Conservation (phyloP, 345 rosid genomes). For the Salix brachista region DNA sequence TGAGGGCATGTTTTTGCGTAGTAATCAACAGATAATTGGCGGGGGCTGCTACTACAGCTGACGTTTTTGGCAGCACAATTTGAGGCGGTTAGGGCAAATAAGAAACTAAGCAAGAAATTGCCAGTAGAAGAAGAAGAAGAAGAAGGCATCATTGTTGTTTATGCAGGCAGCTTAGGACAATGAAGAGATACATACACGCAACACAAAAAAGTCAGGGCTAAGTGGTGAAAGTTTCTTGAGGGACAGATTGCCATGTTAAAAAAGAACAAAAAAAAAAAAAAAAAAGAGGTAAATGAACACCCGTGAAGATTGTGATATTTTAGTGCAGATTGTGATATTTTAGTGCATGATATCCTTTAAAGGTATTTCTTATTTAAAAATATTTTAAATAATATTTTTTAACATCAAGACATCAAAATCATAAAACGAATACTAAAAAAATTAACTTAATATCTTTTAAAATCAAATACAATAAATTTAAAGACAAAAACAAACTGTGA, state of each 20-base stretch:
- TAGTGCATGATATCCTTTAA: too few species aligned
- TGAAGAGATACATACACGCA: neutral
- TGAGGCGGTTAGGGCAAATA: slow-evolving; percentile 13
- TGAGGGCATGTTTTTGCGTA: slow-evolving; percentile 74
- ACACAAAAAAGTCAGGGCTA: neutral
- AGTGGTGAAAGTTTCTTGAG: slow-evolving; percentile 7
- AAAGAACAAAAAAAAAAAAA: neutral
- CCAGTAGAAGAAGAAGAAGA: slow-evolving; percentile 25
- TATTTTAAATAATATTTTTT: too few species aligned
- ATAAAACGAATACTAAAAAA: too few species aligned
- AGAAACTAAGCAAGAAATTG: slow-evolving; percentile 30
- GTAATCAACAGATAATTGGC: slow-evolving; percentile 47
- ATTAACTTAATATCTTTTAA: too few species aligned
- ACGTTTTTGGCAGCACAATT: slow-evolving; percentile 13
- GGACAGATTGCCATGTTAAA: slow-evolving; percentile 13
- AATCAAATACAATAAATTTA: too few species aligned
- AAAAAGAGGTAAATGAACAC: slow-evolving; percentile 26
- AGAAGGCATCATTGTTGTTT: slow-evolving; percentile 32
- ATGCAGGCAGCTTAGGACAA: slow-evolving; percentile 30
- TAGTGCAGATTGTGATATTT: neutral
- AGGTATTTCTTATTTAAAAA: too few species aligned
- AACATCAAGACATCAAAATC: too few species aligned
- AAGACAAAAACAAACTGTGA: slow-evolving; percentile 4
- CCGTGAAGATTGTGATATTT: slow-evolving; percentile 30
- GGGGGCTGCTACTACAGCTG: slow-evolving; percentile 20